Evolutionary conservation across 306 rosid species (phyloP), one percentile per base, ranked within the genome.

Genomic region (Cucumis melo): DNA sequence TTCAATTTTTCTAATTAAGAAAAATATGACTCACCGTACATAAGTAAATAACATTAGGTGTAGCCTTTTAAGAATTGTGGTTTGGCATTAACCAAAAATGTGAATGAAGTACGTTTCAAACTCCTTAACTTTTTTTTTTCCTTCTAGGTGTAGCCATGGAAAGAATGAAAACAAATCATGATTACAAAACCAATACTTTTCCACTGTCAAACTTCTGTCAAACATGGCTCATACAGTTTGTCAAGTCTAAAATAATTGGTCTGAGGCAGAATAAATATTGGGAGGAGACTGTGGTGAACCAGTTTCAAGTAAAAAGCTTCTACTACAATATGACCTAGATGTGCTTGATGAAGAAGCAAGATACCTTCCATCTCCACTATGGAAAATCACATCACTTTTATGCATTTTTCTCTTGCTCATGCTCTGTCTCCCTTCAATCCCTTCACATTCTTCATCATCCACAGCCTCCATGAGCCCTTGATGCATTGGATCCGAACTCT

Each of bases 321-420:
- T 88, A 62, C 99, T 95, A 86, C 99, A 89, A 87, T 92, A 86
- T 5, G 99, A 92, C 75, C 93, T 83, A 21, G 99, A 87, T n/a
- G 99, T 95, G 81, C 99, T 95, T 13, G 99, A 95, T 57, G 99
- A 95, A 27, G 99, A 95, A 80, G 99, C 98, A 32, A 92, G 91
- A 82, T 85, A 88, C 85, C 93, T 95, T 67, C 92, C 98, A 46
- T 90, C 99, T 32, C 96, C 98, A 23, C 96, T 90, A 61, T 85
- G 86, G 76, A 85, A 88, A 73, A 78, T 67, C 23, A 81, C 86
- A 53, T 91, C 97, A 36, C 84, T 83, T 76, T 88, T 78, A 29
- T 78, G 87, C 80, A 81, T 82, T 81, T 90, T 88, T 10, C 93
- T 97, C 70, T 87, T 90, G 83, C 92, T 86, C 51, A 86, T 85